Evolutionary conservation across 345 rosid genomes (phyloP).

Genomic region (Citrus medica): DNA sequence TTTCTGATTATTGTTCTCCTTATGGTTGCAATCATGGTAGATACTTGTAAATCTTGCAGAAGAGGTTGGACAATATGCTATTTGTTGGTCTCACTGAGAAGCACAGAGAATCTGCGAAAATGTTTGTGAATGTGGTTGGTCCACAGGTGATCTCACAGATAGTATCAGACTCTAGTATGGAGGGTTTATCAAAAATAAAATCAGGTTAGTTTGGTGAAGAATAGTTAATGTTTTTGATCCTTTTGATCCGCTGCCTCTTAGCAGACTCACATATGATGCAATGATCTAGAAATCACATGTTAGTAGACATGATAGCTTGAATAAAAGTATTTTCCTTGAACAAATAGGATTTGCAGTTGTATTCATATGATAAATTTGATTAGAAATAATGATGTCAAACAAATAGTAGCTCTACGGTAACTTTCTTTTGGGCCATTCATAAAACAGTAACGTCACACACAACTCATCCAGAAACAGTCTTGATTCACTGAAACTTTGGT

Average conservation of each 20-base stretch:
- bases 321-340: too few relatives aligned
- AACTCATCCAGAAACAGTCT: background rate
- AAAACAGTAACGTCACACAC: background rate
- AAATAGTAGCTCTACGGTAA: background rate
- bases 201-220: slow-evolving; percentile 34
- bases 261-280: background rate
- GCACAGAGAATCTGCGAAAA: slow-evolving; percentile 88
- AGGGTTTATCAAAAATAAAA: slow-evolving; percentile 15
- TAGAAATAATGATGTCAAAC: background rate
- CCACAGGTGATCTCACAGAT: slow-evolving; percentile 84
- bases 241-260: background rate
- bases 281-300: background rate
- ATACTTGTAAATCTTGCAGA: slow-evolving; percentile 70
- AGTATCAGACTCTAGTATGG: slow-evolving; percentile 27
- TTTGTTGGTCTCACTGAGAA: slow-evolving; percentile 95
- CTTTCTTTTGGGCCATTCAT: background rate
- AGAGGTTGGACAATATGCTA: slow-evolving; percentile 88
- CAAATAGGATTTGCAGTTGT: too few relatives aligned
- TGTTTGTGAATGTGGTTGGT: slow-evolving; percentile 91
- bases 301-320: background rate
- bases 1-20: slow-evolving; percentile 27
- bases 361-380: background rate
- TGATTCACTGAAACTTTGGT: background rate
- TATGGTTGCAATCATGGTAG: slow-evolving; percentile 37
- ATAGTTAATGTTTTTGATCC: background rate